phyloP scores from a whole-genome alignment of 768 basidiomycete genomes.

The Peribolospora kevripleyi region DNA sequence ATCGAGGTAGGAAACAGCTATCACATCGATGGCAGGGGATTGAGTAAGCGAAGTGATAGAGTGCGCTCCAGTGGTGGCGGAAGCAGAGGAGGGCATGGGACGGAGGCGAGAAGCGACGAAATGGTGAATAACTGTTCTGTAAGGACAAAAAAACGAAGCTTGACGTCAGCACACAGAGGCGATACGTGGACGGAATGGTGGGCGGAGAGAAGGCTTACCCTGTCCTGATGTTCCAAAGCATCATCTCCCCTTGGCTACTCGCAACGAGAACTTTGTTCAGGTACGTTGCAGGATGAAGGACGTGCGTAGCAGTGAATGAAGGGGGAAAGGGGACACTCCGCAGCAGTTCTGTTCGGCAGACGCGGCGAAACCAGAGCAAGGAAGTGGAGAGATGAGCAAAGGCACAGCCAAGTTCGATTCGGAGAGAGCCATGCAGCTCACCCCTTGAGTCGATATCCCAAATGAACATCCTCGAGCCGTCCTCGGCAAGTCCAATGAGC shows the following conservation, averaged over 20 bases:
- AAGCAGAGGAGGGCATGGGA: constrained; percentile 17
- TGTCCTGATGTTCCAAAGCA: constrained; percentile 83
- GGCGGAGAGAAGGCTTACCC: constrained; percentile 27
- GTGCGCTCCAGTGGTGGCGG: constrained; percentile 15
- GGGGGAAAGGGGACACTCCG: constrained; percentile 52
- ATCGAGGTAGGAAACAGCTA: constrained; percentile 72
- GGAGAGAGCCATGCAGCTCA: constrained; percentile 17
- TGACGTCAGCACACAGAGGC: not conserved
- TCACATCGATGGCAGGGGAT: constrained; percentile 84
- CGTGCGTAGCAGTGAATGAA: constrained; percentile 56
- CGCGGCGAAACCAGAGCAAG: too few relatives aligned
- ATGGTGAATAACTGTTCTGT: constrained; percentile 58
- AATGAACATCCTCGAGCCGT: constrained; percentile 46
- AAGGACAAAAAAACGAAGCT: not conserved
- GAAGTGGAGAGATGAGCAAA: not conserved
- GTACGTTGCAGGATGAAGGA: constrained; percentile 88
- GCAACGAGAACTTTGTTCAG: constrained; percentile 80
- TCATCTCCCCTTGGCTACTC: constrained; percentile 52
- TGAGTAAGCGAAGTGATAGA: constrained; percentile 61
- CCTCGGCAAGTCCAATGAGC: constrained; percentile 52
- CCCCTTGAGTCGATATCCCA: constrained; percentile 49
- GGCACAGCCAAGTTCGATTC: not conserved
- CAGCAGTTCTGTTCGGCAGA: constrained; percentile 28
- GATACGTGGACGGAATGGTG: not conserved
- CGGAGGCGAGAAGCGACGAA: constrained; percentile 34